Percentiles rank a stretch among this genome's conserved stretches.
Evolutionary conservation across 1,139 yeast genomes (phyloP).

Genomic region (Scheffersomyces segobiensis): DNA sequence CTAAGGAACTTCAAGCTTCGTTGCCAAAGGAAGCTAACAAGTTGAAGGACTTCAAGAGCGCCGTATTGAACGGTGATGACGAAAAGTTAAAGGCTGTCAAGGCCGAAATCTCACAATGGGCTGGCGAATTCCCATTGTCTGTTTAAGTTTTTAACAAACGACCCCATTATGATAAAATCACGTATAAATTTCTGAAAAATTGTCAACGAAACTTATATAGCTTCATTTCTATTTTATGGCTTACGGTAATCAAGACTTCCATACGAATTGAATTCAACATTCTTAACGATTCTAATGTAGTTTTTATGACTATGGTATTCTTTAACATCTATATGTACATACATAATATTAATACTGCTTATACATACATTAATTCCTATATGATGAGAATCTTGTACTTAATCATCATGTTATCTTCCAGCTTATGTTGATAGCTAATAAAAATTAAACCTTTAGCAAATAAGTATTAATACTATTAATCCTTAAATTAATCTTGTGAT

Average conservation of each 20-base stretch:
- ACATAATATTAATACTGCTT: not conserved
- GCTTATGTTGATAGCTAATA: no score
- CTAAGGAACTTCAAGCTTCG: slow-evolving; percentile 70
- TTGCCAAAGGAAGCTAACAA: slow-evolving; percentile 88
- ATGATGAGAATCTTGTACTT: no score
- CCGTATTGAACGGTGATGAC: slow-evolving; percentile 67
- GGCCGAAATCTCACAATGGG: slow-evolving; percentile 86
- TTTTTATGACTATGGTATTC: not conserved
- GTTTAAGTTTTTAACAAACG: slow-evolving; percentile 33
- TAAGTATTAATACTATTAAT: no score
- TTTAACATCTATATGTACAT: not conserved
- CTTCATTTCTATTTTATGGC: not conserved
- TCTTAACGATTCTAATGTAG: not conserved
- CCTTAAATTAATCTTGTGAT: no score
- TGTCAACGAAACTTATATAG: not conserved
- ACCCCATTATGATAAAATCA: not conserved
- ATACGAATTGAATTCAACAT: not conserved
- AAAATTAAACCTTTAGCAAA: no score
- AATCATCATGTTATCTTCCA: no score
- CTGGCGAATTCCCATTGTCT: slow-evolving; percentile 91
- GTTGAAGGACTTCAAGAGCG: slow-evolving; percentile 89
- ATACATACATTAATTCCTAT: not conserved
- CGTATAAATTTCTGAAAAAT: not conserved
- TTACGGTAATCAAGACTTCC: not conserved
- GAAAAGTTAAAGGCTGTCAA: slow-evolving; percentile 65